phyloP scores from a whole-genome alignment of 2,329 filamentous ascomycete genomes.

The Colletotrichum caudatum region DNA sequence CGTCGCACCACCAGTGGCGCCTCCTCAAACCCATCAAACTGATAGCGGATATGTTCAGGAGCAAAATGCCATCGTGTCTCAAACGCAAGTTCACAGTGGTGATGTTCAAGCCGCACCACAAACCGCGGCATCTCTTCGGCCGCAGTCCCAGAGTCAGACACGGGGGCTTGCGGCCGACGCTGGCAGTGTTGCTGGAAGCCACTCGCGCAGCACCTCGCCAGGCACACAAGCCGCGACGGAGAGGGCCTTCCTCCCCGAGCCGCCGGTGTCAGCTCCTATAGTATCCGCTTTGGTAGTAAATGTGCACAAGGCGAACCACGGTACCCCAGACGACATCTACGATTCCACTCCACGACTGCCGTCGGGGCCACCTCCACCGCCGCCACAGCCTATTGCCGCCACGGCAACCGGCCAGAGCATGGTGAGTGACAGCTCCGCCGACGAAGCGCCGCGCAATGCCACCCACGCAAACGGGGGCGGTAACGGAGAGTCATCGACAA shows the following conservation, averaged over 20 bases:
- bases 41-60: not conserved
- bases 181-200: not conserved
- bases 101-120: not conserved
- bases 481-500: slow-evolving; percentile 22
- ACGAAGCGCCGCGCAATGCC: slow-evolving; percentile 37
- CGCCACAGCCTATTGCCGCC: slow-evolving; percentile 25
- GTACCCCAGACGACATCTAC: slow-evolving; percentile 49
- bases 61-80: not conserved
- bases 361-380: slow-evolving; percentile 10
- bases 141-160: not conserved
- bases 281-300: slow-evolving; percentile 38
- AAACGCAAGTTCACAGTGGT: not conserved
- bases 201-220: slow-evolving; percentile 2
- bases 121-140: not conserved
- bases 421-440: slow-evolving; percentile 39
- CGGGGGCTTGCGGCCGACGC: slow-evolving; percentile 6
- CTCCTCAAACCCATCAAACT: slow-evolving; percentile 6
- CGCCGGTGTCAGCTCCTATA: slow-evolving; percentile 3
- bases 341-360: slow-evolving; percentile 49
- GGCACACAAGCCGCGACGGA: not conserved
- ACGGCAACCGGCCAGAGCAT: slow-evolving; percentile 38
- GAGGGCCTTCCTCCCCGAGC: slow-evolving; percentile 17
- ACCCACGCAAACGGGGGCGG: slow-evolving; percentile 41
- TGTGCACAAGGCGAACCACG: slow-evolving; percentile 43
- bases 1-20: not conserved